phyloP scores from a whole-genome alignment of 495 filamentous ascomycete species.

The Cercophora scortea region DNA sequence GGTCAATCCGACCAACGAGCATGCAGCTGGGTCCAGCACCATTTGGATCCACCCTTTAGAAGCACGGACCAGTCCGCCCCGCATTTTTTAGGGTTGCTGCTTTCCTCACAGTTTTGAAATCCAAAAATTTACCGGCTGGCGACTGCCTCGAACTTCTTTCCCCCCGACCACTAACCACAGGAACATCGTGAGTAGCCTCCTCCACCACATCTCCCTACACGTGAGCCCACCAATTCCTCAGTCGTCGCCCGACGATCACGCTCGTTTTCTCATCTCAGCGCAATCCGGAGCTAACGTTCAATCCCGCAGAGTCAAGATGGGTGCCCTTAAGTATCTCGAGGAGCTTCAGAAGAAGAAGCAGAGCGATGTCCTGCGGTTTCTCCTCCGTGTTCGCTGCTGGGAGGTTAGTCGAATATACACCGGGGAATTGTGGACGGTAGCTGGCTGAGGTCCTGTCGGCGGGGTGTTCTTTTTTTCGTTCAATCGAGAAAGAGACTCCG shows the following conservation, averaged over 20 bases:
- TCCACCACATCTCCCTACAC: conserved; percentile 11
- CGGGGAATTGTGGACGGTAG: conserved; percentile 20
- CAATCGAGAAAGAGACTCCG: too few species aligned
- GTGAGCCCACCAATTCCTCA: not conserved
- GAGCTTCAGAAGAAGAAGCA: conserved; percentile 99
- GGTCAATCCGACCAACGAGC: too few species aligned
- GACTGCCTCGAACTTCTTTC: conserved; percentile 11
- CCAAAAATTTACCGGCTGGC: conserved; percentile 16
- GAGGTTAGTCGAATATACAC: conserved; percentile 69
- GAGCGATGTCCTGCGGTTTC: conserved; percentile 97
- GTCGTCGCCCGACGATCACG: not conserved
- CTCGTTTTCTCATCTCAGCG: not conserved
- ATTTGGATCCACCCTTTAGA: too few species aligned
- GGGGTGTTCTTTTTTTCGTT: too few species aligned
- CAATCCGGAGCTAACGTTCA: not conserved
- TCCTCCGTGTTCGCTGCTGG: conserved; percentile 99
- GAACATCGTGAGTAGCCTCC: conserved; percentile 8
- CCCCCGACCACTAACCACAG: conserved; percentile 24
- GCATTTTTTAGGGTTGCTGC: conserved; percentile 22
- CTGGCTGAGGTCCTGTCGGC: not conserved
- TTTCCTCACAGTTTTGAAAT: conserved; percentile 17
- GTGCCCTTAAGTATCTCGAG: conserved; percentile 98
- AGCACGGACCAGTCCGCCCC: too few species aligned
- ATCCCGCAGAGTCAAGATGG: conserved; percentile 53
- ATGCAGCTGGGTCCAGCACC: too few species aligned